Conservation (phyloP, 1,139 yeast genomes). For the Sugiyamaella neomexicana region DNA sequence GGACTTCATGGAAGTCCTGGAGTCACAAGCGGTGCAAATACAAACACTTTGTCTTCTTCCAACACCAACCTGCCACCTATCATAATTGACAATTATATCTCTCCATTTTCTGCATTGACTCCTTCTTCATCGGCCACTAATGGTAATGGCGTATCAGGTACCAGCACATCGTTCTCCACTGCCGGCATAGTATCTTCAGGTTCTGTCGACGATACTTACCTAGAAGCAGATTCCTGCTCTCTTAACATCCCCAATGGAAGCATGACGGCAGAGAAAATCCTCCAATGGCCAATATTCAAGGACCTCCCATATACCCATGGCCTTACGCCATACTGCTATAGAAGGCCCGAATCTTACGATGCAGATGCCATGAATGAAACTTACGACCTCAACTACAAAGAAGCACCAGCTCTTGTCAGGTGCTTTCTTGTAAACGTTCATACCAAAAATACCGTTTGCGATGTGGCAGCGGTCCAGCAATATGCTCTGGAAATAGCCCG, state of each 20-base stretch:
- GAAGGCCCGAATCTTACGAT: conserved; percentile 19
- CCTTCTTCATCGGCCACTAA: neutral
- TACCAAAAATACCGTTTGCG: conserved; percentile 27
- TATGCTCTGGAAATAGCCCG: conserved; percentile 24
- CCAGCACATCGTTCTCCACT: conserved; percentile 5
- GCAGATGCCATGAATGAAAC: conserved; percentile 18
- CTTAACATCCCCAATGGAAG: conserved; percentile 23
- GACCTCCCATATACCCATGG: conserved; percentile 19
- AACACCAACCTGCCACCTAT: conserved; percentile 4
- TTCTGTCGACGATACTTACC: conserved; percentile 17
- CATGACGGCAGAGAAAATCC: conserved; percentile 23
- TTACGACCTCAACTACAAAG: conserved; percentile 19
- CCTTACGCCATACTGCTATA: conserved; percentile 11
- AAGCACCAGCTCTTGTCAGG: conserved; percentile 24
- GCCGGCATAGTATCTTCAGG: conserved; percentile 8
- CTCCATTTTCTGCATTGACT: conserved; percentile 8
- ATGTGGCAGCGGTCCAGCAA: conserved; percentile 22
- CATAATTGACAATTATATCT: conserved; percentile 5
- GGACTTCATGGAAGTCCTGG: conserved; percentile 4
- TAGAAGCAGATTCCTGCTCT: conserved; percentile 23
- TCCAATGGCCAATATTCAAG: conserved; percentile 24
- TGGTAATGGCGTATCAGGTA: neutral
- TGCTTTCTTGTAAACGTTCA: conserved; percentile 25
- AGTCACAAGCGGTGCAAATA: neutral
- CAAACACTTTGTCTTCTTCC: neutral